Percentiles rank a stretch among this genome's conserved stretches.
phyloP scores from a whole-genome alignment of 2,329 filamentous ascomycete genomes.

The Drechmeria coniospora region DNA sequence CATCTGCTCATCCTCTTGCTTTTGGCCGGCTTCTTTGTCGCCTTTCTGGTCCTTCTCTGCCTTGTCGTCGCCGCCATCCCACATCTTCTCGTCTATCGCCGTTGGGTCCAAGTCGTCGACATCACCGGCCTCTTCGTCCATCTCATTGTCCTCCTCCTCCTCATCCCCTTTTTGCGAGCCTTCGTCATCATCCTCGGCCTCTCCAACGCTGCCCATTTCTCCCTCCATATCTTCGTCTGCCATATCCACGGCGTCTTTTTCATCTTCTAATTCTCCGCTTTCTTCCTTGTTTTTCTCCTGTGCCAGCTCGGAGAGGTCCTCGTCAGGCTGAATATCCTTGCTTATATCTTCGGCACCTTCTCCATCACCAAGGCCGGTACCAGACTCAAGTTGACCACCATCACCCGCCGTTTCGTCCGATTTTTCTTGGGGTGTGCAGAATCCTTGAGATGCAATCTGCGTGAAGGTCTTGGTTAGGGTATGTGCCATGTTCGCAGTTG shows the following conservation, averaged over 20 bases:
- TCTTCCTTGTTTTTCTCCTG: conserved; percentile 62
- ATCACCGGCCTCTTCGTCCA: conserved; percentile 81
- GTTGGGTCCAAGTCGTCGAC: conserved; percentile 82
- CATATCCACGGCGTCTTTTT: conserved; percentile 83
- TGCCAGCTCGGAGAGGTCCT: conserved; percentile 81
- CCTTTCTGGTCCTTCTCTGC: conserved; percentile 71
- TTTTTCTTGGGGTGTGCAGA: conserved; percentile 80
- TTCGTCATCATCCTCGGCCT: conserved; percentile 43
- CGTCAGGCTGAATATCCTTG: conserved; percentile 87
- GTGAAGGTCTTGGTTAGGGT: conserved; percentile 63
- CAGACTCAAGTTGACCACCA: conserved; percentile 69
- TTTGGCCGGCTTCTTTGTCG: conserved; percentile 54
- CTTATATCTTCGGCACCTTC: conserved; percentile 95
- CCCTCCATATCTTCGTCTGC: conserved; percentile 85
- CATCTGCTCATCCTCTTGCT: conserved; percentile 47
- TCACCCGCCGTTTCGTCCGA: conserved; percentile 53
- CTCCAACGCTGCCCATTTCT: conserved; percentile 53
- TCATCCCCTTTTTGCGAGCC: conserved; percentile 47
- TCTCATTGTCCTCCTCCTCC: conserved; percentile 53
- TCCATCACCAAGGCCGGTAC: conserved; percentile 87
- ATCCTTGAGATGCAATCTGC: conserved; percentile 68
- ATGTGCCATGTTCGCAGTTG: conserved; percentile 59
- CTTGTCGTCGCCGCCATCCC: conserved; percentile 76
- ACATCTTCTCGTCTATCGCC: conserved; percentile 96
- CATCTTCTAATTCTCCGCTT: conserved; percentile 53